A percentile compares a stretch with the other conserved stretches of the same genome.
Conservation (phyloP, 208 protist genomes). For the Leishmania amazonensis region DNA sequence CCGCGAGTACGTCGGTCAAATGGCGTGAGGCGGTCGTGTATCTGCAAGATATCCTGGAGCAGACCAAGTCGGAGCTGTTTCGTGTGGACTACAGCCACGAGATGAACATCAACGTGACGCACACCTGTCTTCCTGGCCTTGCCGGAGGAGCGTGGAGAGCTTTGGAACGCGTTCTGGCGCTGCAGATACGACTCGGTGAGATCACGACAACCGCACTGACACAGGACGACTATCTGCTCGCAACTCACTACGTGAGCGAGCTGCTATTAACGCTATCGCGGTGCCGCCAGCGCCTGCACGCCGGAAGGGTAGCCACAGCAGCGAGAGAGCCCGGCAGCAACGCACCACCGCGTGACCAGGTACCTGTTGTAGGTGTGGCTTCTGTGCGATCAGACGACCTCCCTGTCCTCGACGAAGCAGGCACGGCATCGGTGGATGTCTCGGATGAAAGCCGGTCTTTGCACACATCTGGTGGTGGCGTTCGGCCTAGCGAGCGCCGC, state of each 20-base stretch:
- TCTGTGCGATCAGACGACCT: neutral
- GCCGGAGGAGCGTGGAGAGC: constrained; percentile 8
- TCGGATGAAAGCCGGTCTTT: neutral
- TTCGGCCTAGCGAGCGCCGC: neutral
- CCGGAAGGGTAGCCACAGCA: neutral
- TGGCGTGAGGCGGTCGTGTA: constrained; percentile 39
- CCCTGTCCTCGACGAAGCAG: neutral
- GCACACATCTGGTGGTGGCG: neutral
- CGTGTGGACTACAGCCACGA: constrained; percentile 41
- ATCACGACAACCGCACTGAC: constrained; percentile 38
- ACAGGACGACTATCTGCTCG: constrained; percentile 45
- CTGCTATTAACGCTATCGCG: constrained; percentile 18
- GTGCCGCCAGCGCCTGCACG: constrained; percentile 31
- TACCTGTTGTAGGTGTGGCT: neutral
- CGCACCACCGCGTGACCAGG: neutral
- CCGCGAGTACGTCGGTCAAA: constrained; percentile 19
- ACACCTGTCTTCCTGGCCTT: constrained; percentile 9
- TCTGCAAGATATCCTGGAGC: constrained; percentile 30
- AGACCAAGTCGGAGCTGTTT: constrained; percentile 35
- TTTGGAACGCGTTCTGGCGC: constrained; percentile 21
- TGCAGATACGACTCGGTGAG: constrained; percentile 34
- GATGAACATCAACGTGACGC: constrained; percentile 36
- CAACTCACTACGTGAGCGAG: constrained; percentile 31
- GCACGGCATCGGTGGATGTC: neutral
- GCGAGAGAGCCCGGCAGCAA: neutral